Evolutionary conservation across 73 alveolate genomes (phyloP), one percentile per base, ranked within the genome.

Genomic region (Paramecium sexaurelia): DNA sequence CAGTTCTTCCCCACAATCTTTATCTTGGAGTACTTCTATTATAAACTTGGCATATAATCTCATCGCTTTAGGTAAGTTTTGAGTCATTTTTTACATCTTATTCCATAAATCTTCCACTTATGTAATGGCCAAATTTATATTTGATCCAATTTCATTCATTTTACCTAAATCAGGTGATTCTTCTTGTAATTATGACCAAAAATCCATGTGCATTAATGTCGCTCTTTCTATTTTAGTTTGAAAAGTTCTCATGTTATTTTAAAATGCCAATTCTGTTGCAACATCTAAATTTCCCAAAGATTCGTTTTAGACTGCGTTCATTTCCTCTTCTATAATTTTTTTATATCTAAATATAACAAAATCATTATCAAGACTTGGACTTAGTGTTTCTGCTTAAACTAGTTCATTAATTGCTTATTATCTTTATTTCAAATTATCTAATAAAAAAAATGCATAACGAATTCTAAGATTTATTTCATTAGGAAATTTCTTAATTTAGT

Each of bases 111-210:
- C 92, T 27, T 85, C 92, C 26, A 85, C 92, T 73, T 85, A 73
- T 10, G 20, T 17, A 32, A 85, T 85, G 5, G 92, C 92, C 37
- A 61, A 55, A 33, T 73, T 85, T 6, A 85, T 85, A n/a, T 73
- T 85, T 9, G 84, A 56, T n/a, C 92, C 92, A 27, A 85, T 85
- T 32, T 85, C 92, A 85, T 85, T 85, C 73, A 85, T 8, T 36
- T 85, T 85, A n/a, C 92, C 92, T 57, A 85, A 85, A 85, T 85
- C 92, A 10, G 92, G 92, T 45, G 43, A n/a, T 6, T 85, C 92
- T 57, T 85, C 92, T 15, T 73, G 36, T 27, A 85, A 73, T 45
- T 85, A 57, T 17, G 92, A 85, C 92, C 92, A 85, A 55, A 85
- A 85, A 57, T 85, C 92, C 92, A 85, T 85, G 57, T 85, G 92